phyloP scores from a whole-genome alignment of 306 rosid species.

The Citrullus colocynthis region DNA sequence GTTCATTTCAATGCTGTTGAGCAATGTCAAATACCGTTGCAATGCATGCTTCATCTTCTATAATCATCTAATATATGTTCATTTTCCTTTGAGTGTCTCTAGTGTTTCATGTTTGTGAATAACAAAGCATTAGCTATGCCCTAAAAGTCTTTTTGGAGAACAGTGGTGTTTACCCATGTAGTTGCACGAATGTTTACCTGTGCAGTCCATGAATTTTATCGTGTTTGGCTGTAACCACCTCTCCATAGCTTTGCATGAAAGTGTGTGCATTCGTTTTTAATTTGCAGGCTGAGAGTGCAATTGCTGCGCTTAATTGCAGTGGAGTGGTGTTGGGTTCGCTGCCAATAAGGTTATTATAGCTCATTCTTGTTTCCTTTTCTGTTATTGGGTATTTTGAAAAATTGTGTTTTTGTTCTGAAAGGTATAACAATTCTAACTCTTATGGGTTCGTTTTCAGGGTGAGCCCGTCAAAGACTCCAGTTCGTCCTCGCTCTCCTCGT shows the following conservation, averaged over 20 bases:
- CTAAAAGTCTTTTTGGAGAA: not conserved
- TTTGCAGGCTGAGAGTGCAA: slow-evolving; percentile 93
- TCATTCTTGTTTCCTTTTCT: not conserved
- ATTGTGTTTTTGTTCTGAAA: not conserved
- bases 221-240: not conserved
- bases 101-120: not conserved
- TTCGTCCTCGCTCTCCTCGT: slow-evolving; percentile 18
- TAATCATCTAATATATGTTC: not conserved
- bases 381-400: not conserved
- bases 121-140: not conserved
- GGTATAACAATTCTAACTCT: not conserved
- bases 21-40: not conserved
- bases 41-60: not conserved
- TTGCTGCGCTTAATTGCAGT: slow-evolving; percentile 93
- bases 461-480: slow-evolving; percentile 17
- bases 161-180: not conserved
- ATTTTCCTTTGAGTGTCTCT: not conserved
- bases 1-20: not conserved
- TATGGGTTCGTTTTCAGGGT: slow-evolving; percentile 8
- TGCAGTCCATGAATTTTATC: not conserved
- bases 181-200: not conserved
- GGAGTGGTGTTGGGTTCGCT: slow-evolving; percentile 88
- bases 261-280: not conserved
- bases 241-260: not conserved
- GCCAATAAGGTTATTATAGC: slow-evolving; percentile 65